Evolutionary conservation across 1,139 yeast species (phyloP).

Genomic region (Magnusiomyces fungicola): DNA sequence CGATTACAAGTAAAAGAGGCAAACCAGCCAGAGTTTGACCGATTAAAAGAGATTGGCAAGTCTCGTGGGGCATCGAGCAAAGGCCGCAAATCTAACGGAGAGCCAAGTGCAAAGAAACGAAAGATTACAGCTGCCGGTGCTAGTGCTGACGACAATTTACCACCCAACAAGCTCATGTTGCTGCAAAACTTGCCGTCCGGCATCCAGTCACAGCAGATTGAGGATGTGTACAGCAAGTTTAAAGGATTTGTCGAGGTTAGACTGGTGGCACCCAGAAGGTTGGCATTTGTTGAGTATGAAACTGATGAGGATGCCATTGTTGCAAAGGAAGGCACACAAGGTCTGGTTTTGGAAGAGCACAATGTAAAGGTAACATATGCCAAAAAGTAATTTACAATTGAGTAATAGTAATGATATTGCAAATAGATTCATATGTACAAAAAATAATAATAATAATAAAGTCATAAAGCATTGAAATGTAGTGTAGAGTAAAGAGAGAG

Average conservation of each 20-base stretch:
- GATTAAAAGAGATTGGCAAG: constrained; percentile 18
- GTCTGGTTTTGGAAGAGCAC: constrained; percentile 33
- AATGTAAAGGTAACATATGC: constrained; percentile 44
- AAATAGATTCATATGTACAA: constrained; percentile 12
- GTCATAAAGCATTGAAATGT: background rate
- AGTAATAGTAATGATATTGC: constrained; percentile 1
- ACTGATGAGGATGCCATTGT: constrained; percentile 43
- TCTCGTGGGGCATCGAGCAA: constrained; percentile 13
- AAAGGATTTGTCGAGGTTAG: constrained; percentile 61
- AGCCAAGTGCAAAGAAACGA: constrained; percentile 25
- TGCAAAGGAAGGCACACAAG: constrained; percentile 37
- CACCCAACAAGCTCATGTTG: constrained; percentile 66
- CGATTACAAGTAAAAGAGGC: constrained; percentile 29
- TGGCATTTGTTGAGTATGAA: constrained; percentile 79
- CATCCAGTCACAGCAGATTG: constrained; percentile 39
- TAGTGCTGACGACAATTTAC: constrained; percentile 33
- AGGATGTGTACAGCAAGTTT: constrained; percentile 40
- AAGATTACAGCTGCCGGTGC: constrained; percentile 17
- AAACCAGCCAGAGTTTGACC: constrained; percentile 4
- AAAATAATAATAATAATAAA: background rate
- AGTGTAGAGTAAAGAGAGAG: constrained; percentile 1
- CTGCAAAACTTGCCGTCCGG: constrained; percentile 55
- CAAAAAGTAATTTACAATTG: constrained; percentile 34
- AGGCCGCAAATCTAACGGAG: constrained; percentile 18
- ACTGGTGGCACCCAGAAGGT: constrained; percentile 54